A percentile compares a stretch with the other conserved stretches of the same genome.
These are phyloP conservation scores for Exophiala spinifera DNA, from an alignment of 2,329 filamentous ascomycete species.

Conservation along the genomic window DNA sequence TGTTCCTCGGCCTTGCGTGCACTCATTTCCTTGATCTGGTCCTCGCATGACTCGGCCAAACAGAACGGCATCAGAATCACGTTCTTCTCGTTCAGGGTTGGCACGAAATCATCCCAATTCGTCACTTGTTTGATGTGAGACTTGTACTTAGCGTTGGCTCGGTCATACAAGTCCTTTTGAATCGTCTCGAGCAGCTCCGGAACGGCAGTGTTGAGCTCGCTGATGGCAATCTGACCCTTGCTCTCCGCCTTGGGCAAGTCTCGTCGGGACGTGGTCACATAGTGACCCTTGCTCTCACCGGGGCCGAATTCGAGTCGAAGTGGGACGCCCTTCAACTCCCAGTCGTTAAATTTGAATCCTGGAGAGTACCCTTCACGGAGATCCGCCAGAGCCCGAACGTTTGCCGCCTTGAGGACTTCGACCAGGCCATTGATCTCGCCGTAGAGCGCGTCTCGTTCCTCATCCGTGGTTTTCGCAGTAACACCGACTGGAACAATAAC, in stretches of 20 bases:
- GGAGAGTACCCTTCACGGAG: slow-evolving; percentile 86
- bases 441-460: slow-evolving; percentile 73
- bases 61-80: slow-evolving; percentile 91
- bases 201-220: slow-evolving; percentile 69
- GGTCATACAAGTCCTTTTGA: slow-evolving; percentile 73
- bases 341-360: slow-evolving; percentile 98
- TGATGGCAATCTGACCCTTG: slow-evolving; percentile 71
- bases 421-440: slow-evolving; percentile 71
- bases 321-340: slow-evolving; percentile 94
- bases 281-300: slow-evolving; percentile 82
- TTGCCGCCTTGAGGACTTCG: slow-evolving; percentile 65
- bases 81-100: slow-evolving; percentile 86
- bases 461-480: slow-evolving; percentile 78
- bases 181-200: slow-evolving; percentile 84
- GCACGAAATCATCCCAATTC: slow-evolving; percentile 88
- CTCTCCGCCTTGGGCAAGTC: slow-evolving; percentile 60
- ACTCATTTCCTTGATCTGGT: slow-evolving; percentile 90
- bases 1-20: slow-evolving; percentile 63
- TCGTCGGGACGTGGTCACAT: slow-evolving; percentile 80
- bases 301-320: slow-evolving; percentile 93
- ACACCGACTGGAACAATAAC: slow-evolving; percentile 91
- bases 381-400: slow-evolving; percentile 77
- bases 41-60: slow-evolving; percentile 78
- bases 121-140: slow-evolving; percentile 77
- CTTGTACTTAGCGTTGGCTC: slow-evolving; percentile 74